Evolutionary conservation across 2,329 filamentous ascomycete genomes (phyloP).

Genomic region (Apiospora arundinis): DNA sequence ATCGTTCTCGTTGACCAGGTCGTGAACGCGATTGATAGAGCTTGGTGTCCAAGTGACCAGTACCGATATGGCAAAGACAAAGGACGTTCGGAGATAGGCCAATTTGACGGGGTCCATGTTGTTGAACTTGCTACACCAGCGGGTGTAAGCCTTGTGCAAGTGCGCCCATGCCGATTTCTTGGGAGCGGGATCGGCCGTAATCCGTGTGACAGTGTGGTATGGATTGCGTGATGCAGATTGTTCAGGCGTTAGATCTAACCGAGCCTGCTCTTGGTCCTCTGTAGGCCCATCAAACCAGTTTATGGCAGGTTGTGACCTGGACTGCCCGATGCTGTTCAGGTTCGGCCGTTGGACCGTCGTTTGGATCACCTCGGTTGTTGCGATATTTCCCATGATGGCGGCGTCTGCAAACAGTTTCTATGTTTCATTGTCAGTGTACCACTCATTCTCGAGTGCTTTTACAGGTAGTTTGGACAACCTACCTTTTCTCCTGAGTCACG

Average conservation of each 20-base stretch:
- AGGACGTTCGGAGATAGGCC: slow-evolving; percentile 65
- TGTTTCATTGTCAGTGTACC: background rate
- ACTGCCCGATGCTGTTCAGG: background rate
- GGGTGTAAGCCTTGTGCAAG: slow-evolving; percentile 31
- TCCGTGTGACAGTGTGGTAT: slow-evolving; percentile 38
- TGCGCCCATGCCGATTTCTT: slow-evolving; percentile 25
- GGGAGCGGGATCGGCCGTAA: slow-evolving; percentile 36
- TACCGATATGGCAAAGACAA: slow-evolving; percentile 66
- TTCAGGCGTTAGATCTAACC: background rate
- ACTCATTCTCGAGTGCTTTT: background rate
- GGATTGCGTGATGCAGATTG: slow-evolving; percentile 27
- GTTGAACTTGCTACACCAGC: slow-evolving; percentile 40
- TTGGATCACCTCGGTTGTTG: slow-evolving; percentile 39
- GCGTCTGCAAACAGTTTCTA: slow-evolving; percentile 40
- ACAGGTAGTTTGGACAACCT: background rate
- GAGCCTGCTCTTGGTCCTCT: slow-evolving; percentile 21
- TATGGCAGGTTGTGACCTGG: background rate
- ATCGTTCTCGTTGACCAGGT: slow-evolving; percentile 59
- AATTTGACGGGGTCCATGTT: slow-evolving; percentile 64
- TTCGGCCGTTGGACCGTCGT: slow-evolving; percentile 38
- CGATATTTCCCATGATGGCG: slow-evolving; percentile 41
- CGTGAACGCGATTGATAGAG: slow-evolving; percentile 76
- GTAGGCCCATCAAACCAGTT: slow-evolving; percentile 40
- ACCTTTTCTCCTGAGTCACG: slow-evolving; percentile 43
- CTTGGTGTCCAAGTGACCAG: slow-evolving; percentile 70